These are phyloP conservation scores for Globisporangium parvum DNA, from an alignment of 352 stramenopile genomes.

Conservation along the genomic window DNA sequence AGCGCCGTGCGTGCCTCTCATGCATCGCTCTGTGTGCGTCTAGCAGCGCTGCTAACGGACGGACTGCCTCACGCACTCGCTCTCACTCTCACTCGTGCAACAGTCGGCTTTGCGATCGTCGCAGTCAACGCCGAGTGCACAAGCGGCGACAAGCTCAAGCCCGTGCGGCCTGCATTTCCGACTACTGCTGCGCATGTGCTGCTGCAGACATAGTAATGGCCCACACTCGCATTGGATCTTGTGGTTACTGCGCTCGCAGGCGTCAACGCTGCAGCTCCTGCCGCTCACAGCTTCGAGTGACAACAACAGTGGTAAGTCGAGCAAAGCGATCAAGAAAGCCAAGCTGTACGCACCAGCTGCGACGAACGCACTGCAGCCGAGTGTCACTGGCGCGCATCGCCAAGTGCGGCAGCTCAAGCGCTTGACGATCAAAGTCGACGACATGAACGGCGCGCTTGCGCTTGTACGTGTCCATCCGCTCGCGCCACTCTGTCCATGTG, in stretches of 20 bases:
- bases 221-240: neutral
- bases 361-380: constrained; percentile 32
- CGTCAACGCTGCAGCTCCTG: constrained; percentile 22
- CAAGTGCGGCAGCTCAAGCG: constrained; percentile 55
- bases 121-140: constrained; percentile 62
- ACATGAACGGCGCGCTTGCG: constrained; percentile 52
- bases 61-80: neutral
- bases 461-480: constrained; percentile 29
- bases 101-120: constrained; percentile 63
- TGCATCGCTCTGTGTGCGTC: too few species aligned
- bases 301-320: neutral
- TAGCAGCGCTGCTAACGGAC: neutral
- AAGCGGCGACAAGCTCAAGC: constrained; percentile 44
- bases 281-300: constrained; percentile 19
- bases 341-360: constrained; percentile 50
- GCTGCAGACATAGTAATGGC: neutral
- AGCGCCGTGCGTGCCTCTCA: constrained; percentile 34
- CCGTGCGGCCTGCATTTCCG: constrained; percentile 11
- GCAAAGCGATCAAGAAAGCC: constrained; percentile 54
- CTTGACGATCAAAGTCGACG: constrained; percentile 71
- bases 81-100: neutral
- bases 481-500: neutral
- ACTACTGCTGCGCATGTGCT: neutral
- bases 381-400: constrained; percentile 14
- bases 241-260: constrained; percentile 6